Conservation (phyloP, 352 stramenopile species). For the Pythium pectinolyticum region DNA sequence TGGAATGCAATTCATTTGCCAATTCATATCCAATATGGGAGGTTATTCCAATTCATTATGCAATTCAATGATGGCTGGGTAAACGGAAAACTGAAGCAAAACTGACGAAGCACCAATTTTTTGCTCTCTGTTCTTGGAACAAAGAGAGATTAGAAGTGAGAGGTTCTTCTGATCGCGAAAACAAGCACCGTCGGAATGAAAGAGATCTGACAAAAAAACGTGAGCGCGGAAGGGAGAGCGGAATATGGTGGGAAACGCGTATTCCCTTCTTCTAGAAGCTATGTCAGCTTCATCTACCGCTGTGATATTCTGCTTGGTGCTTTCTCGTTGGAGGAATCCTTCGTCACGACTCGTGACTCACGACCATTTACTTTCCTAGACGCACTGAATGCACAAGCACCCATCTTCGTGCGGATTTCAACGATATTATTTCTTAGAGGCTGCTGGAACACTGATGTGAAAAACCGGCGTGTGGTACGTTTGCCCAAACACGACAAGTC, state of each 20-base stretch:
- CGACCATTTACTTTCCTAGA: too few species aligned
- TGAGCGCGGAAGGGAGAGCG: not conserved
- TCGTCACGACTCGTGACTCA: too few species aligned
- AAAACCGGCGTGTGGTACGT: constrained; percentile 8
- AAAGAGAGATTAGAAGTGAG: not conserved
- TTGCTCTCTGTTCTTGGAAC: not conserved
- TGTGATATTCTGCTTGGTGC: not conserved
- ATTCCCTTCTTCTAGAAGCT: not conserved
- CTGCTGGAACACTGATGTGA: not conserved
- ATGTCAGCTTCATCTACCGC: not conserved
- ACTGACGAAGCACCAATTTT: not conserved
- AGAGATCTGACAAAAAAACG: not conserved
- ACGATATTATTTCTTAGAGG: constrained; percentile 4
- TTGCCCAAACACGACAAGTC: constrained; percentile 6
- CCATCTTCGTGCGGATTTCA: not conserved
- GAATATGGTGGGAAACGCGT: not conserved
- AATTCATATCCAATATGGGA: constrained; percentile 21
- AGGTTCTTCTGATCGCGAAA: constrained; percentile 26
- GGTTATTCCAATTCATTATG: not conserved
- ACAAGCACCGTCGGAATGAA: constrained; percentile 20
- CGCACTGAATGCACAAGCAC: constrained; percentile 7
- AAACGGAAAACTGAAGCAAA: constrained; percentile 18
- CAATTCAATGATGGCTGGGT: constrained; percentile 19
- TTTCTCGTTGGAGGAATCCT: too few species aligned
- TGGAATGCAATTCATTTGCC: constrained; percentile 12